These are phyloP conservation scores for Suillus weaverae DNA, from an alignment of 768 basidiomycete genomes.

Conservation along the genomic window DNA sequence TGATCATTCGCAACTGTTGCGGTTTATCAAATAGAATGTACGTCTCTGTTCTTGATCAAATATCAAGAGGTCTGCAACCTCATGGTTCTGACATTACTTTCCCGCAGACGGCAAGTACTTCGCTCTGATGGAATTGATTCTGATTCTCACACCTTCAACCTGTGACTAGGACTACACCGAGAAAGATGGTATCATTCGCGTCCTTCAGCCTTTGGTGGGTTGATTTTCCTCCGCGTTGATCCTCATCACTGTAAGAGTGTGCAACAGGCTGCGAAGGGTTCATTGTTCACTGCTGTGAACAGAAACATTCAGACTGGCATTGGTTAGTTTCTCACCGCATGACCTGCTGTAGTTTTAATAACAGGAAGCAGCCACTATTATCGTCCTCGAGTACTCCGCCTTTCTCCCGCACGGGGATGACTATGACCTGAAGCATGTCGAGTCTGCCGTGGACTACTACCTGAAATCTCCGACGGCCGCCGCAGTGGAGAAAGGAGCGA, in stretches of 20 bases:
- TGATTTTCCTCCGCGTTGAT: not conserved
- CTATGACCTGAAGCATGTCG: no score
- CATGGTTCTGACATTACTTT: not conserved
- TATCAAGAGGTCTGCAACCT: not conserved
- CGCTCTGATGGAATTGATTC: not conserved
- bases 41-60: not conserved
- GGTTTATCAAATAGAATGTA: not conserved
- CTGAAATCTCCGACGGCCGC: not conserved
- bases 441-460: not conserved
- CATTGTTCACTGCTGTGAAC: not conserved
- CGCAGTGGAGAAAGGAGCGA: not conserved
- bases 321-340: not conserved
- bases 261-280: not conserved
- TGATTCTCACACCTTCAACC: not conserved
- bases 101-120: not conserved
- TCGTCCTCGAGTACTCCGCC: not conserved
- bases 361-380: not conserved
- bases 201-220: not conserved
- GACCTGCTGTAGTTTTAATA: not conserved
- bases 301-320: not conserved
- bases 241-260: not conserved
- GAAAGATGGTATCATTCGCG: rapidly evolving
- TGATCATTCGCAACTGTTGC: not conserved
- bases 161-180: rapidly evolving
- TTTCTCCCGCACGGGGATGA: no score